Evolutionary conservation across 495 filamentous ascomycete genomes (phyloP).

Genomic region (Penicillium longicatenatum): DNA sequence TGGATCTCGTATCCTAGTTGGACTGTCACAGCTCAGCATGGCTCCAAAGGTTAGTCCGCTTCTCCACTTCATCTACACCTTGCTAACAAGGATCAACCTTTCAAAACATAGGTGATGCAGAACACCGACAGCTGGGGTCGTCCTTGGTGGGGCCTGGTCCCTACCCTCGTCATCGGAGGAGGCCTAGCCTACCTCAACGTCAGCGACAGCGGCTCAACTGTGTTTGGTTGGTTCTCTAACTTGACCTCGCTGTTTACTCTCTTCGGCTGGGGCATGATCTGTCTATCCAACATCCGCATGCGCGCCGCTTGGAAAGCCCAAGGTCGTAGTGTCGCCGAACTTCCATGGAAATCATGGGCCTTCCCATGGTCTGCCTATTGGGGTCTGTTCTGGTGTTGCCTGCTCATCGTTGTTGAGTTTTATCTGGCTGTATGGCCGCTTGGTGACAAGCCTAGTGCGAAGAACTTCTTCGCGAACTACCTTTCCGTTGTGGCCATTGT

Average conservation of each 20-base stretch:
- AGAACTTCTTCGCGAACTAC: conserved; percentile 34
- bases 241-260: conserved; percentile 57
- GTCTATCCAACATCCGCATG: conserved; percentile 59
- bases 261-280: conserved; percentile 60
- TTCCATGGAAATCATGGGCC: conserved; percentile 60
- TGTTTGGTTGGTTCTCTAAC: conserved; percentile 64
- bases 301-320: conserved; percentile 64
- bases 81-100: neutral
- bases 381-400: conserved; percentile 28
- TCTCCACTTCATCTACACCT: neutral
- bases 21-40: conserved; percentile 53
- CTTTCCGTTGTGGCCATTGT: conserved; percentile 27
- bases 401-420: conserved; percentile 31
- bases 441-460: conserved; percentile 15
- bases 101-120: neutral
- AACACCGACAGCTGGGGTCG: conserved; percentile 7
- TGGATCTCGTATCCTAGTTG: conserved; percentile 58
- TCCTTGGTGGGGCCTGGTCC: conserved; percentile 28
- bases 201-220: conserved; percentile 36
- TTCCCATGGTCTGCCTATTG: conserved; percentile 28
- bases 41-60: conserved; percentile 46
- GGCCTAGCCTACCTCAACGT: conserved; percentile 54
- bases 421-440: conserved; percentile 32
- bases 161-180: conserved; percentile 48
- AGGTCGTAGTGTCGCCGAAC: conserved; percentile 62